A percentile compares a stretch with the other conserved stretches of the same genome.
These are phyloP conservation scores for Leishmania amazonensis DNA, from an alignment of 208 protist species.

Conservation along the genomic window DNA sequence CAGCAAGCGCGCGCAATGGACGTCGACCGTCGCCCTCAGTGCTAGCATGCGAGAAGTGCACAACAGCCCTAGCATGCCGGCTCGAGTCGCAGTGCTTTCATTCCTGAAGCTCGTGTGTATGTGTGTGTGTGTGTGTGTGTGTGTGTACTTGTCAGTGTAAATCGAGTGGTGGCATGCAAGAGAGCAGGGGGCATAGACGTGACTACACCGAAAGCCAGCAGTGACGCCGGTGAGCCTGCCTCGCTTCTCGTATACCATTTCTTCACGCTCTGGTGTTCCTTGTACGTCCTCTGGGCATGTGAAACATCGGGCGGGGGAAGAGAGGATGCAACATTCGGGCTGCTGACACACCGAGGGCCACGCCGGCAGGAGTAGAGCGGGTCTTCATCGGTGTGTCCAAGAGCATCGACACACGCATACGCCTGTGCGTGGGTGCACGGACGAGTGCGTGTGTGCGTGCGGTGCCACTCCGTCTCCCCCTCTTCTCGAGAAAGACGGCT, in stretches of 20 bases:
- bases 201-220: background rate
- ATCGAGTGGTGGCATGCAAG: background rate
- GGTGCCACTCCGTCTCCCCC: background rate
- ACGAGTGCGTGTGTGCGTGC: background rate
- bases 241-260: background rate
- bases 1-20: background rate
- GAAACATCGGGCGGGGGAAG: background rate
- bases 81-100: background rate
- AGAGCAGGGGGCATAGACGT: too few relatives aligned
- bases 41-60: background rate
- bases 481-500: background rate
- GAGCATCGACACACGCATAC: background rate
- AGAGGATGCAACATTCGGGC: too few relatives aligned
- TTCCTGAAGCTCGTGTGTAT: background rate
- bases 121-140: background rate
- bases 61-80: background rate
- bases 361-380: background rate
- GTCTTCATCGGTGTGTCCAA: background rate
- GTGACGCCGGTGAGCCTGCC: background rate
- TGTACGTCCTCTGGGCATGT: background rate
- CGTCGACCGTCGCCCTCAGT: background rate
- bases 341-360: background rate
- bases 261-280: background rate
- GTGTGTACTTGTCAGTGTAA: background rate
- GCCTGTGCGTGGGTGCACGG: background rate